Evolutionary conservation across 345 rosid species (phyloP).

Genomic region (Moringa oleifera): DNA sequence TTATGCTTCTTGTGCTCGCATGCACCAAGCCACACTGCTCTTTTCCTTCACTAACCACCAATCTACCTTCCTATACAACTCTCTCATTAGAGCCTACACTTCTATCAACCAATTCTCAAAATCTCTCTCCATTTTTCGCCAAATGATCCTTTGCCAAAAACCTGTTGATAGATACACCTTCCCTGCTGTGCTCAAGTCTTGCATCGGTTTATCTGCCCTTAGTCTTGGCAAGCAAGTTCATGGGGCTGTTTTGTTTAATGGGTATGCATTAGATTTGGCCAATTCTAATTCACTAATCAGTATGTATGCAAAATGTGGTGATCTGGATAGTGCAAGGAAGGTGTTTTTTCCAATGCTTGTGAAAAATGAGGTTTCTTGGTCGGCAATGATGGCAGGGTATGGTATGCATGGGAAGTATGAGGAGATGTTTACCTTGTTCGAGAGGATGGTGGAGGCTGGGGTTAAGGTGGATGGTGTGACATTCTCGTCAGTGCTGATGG

Average conservation of each 20-base stretch:
- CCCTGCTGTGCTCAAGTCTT: conserved; percentile 33
- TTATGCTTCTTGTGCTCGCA: conserved; percentile 30
- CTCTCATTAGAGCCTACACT: conserved; percentile 32
- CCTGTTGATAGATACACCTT: conserved; percentile 25
- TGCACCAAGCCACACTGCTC: conserved; percentile 27
- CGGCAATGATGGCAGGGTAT: conserved; percentile 24
- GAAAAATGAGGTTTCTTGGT: conserved; percentile 28
- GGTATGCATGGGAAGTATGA: conserved; percentile 24
- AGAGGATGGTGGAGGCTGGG: conserved; percentile 26
- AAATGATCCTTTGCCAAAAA: conserved; percentile 22
- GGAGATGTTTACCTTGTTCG: conserved; percentile 27
- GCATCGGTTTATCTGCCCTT: conserved; percentile 19
- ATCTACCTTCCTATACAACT: conserved; percentile 32
- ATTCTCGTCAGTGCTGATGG: conserved; percentile 24
- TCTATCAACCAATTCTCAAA: conserved; percentile 21
- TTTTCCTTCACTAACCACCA: conserved; percentile 25
- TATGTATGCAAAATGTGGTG: conserved; percentile 31
- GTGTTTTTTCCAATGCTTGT: conserved; percentile 29
- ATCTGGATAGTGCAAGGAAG: conserved; percentile 22
- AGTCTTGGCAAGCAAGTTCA: conserved; percentile 30
- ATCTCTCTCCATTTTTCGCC: conserved; percentile 27
- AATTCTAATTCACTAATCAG: conserved; percentile 25
- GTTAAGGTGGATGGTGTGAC: conserved; percentile 22
- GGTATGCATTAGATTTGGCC: conserved; percentile 23
- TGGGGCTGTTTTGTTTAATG: conserved; percentile 16